phyloP scores from a whole-genome alignment of 352 stramenopile species.

The Phytophthora pistaciae region DNA sequence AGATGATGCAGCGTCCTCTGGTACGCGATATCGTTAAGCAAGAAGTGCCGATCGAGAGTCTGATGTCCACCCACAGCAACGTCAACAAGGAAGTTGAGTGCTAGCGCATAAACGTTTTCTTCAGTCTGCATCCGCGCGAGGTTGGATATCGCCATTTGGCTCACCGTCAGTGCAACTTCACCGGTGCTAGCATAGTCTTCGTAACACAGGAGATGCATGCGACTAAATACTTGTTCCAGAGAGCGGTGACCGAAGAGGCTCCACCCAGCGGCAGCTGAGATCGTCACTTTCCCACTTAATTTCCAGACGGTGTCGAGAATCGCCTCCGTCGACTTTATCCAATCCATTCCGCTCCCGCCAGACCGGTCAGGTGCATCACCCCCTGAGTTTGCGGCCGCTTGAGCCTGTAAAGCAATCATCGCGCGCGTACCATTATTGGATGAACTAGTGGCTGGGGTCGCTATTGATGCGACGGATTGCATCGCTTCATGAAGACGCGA shows the following conservation, averaged over 20 bases:
- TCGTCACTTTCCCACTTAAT: slow-evolving; percentile 67
- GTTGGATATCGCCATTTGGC: slow-evolving; percentile 50
- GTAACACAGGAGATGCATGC: slow-evolving; percentile 63
- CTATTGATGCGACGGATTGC: slow-evolving; percentile 35
- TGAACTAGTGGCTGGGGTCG: slow-evolving; percentile 25
- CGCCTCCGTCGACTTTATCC: slow-evolving; percentile 62
- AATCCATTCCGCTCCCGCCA: slow-evolving; percentile 49
- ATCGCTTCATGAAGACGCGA: slow-evolving; percentile 41
- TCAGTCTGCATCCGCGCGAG: slow-evolving; percentile 17
- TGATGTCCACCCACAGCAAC: slow-evolving; percentile 11
- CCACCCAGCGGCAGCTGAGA: slow-evolving; percentile 57
- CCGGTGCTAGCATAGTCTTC: slow-evolving; percentile 53
- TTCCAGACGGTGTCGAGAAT: slow-evolving; percentile 74
- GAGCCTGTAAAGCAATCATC: slow-evolving; percentile 40
- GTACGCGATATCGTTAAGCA: slow-evolving; percentile 46
- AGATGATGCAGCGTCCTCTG: slow-evolving; percentile 62
- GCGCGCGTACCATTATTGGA: slow-evolving; percentile 23
- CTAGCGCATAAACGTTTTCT: slow-evolving; percentile 38
- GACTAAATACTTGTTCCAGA: slow-evolving; percentile 56
- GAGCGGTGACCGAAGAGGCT: slow-evolving; percentile 59
- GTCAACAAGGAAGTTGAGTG: slow-evolving; percentile 47
- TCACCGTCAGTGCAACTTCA: slow-evolving; percentile 65
- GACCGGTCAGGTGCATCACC: slow-evolving; percentile 10
- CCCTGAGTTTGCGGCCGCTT: slow-evolving; percentile 25
- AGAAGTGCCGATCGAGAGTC: slow-evolving; percentile 13